Evolutionary conservation across 495 filamentous ascomycete genomes (phyloP).

Genomic region (Annulohypoxylon nitens): DNA sequence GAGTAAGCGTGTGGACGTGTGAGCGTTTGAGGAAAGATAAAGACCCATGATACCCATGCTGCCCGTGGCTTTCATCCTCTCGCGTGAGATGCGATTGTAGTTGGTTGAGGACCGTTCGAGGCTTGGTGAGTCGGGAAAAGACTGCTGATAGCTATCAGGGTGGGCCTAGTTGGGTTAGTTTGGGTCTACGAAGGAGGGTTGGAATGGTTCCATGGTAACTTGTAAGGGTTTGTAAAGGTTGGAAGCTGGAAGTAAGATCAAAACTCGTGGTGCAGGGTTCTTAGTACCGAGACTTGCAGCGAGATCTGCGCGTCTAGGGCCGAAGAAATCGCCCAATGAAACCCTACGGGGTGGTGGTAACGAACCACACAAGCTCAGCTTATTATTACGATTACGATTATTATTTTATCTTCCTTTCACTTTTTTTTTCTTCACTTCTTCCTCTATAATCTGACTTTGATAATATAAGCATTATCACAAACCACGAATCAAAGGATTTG

Average conservation of each 20-base stretch:
- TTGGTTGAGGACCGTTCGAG: constrained; percentile 36
- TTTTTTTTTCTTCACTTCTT: not conserved
- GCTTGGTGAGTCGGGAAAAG: constrained; percentile 34
- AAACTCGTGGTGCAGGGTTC: constrained; percentile 46
- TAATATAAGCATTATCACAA: constrained; percentile 2
- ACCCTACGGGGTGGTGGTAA: constrained; percentile 30
- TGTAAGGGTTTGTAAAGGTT: not conserved
- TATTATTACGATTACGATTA: not conserved
- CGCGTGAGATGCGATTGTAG: constrained; percentile 25
- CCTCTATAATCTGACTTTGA: constrained; percentile 12
- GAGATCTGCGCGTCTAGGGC: constrained; percentile 46
- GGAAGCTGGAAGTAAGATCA: constrained; percentile 36
- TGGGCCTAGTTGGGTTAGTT: constrained; percentile 4
- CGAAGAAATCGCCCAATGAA: constrained; percentile 21
- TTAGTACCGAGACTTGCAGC: constrained; percentile 49
- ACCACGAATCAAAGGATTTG: constrained; percentile 6
- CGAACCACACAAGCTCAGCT: constrained; percentile 12
- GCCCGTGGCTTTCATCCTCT: not conserved
- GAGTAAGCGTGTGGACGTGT: constrained; percentile 13
- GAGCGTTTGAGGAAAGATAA: constrained; percentile 22
- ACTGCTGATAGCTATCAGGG: constrained; percentile 23
- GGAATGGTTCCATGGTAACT: not conserved
- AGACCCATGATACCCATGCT: constrained; percentile 8
- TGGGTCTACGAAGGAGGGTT: constrained; percentile 10
- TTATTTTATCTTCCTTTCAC: not conserved